Evolutionary conservation across 139 green algal genomes (phyloP).

Genomic region (Raphidocelis subcapitata): DNA sequence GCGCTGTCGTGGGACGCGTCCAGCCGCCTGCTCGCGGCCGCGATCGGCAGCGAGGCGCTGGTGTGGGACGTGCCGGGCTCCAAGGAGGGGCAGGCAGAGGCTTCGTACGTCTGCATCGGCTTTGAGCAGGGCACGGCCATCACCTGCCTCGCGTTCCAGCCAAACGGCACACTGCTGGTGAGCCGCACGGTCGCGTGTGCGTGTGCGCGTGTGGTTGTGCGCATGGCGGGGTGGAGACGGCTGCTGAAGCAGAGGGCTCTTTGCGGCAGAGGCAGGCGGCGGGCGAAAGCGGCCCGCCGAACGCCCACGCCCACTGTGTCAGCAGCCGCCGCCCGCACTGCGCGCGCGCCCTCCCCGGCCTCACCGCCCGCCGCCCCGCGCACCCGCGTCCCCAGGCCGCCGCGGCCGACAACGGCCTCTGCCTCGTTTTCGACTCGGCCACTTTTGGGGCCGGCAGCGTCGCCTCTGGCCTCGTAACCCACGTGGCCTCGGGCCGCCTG

Average conservation of each 20-base stretch:
- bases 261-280: too few species aligned
- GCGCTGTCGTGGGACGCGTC: constrained; percentile 30
- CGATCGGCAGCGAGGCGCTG: constrained; percentile 31
- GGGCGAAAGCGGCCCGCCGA: too few species aligned
- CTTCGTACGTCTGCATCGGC: constrained; percentile 41
- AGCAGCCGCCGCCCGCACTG: too few species aligned
- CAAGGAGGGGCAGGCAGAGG: constrained; percentile 18
- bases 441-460: constrained; percentile 26
- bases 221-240: too few species aligned
- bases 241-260: too few species aligned
- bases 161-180: constrained; percentile 45
- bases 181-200: not conserved
- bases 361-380: too few species aligned
- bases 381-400: constrained; percentile 33
- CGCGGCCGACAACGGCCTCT: constrained; percentile 38
- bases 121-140: constrained; percentile 37
- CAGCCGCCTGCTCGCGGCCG: constrained; percentile 31
- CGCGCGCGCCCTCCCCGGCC: too few species aligned
- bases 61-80: constrained; percentile 32
- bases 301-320: too few species aligned
- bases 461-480: constrained; percentile 28
- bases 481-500: not conserved
- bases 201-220: too few species aligned
- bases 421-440: constrained; percentile 41
- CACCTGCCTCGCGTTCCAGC: constrained; percentile 44